Conservation (phyloP, 2,329 filamentous ascomycete species). For the Fusarium humuli region DNA sequence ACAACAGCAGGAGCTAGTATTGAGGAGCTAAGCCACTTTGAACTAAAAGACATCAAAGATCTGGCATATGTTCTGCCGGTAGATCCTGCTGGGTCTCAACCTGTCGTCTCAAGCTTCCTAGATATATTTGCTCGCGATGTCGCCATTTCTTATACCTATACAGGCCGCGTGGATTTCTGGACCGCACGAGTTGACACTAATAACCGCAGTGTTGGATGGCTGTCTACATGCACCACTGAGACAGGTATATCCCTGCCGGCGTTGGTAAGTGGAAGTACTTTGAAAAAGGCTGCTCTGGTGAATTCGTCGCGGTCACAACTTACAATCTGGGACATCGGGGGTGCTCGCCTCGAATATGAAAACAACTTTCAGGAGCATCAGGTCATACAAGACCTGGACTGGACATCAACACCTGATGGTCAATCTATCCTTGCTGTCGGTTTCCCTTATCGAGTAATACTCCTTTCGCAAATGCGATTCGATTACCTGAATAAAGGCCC, state of each 20-base stretch:
- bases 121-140: constrained; percentile 89
- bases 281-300: constrained; percentile 87
- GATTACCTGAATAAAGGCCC: constrained; percentile 90
- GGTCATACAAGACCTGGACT: constrained; percentile 86
- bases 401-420: constrained; percentile 90
- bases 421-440: constrained; percentile 94
- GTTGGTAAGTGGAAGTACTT: constrained; percentile 85
- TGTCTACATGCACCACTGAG: constrained; percentile 83
- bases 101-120: constrained; percentile 79
- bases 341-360: constrained; percentile 83
- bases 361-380: constrained; percentile 79
- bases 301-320: constrained; percentile 78
- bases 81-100: constrained; percentile 82
- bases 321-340: constrained; percentile 91
- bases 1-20: constrained; percentile 54
- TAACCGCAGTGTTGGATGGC: constrained; percentile 77
- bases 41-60: constrained; percentile 69
- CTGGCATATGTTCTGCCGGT: constrained; percentile 80
- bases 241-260: constrained; percentile 79
- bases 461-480: constrained; percentile 89
- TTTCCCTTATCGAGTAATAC: constrained; percentile 84
- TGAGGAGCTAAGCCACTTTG: constrained; percentile 76
- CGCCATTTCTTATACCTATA: constrained; percentile 83
- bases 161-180: constrained; percentile 84
- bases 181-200: constrained; percentile 77